Base-by-base conservation (phyloP, 306 rosid species). In the Lagenaria siceraria region DNA sequence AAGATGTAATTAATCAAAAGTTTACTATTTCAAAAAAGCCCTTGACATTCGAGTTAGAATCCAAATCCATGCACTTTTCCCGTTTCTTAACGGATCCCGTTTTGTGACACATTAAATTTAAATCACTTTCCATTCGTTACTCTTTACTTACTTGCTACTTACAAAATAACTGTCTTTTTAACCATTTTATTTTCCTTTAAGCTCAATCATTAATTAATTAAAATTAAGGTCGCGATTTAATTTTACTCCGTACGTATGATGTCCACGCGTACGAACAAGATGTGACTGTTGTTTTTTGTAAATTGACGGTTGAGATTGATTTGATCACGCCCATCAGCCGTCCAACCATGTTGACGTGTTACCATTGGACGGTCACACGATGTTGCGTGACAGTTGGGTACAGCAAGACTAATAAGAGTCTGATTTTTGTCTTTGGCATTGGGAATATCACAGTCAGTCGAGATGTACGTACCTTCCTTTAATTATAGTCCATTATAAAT, bases 51-150 rank as follows among this genome's bases (percentile, higher is more conserved):
- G 72, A 64, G 35, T 11, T n/a, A 63, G 22, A 21, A 70, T 70
- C 56, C 38, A 6, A 40, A 69, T 69, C 55, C 56, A 24, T 24
- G 75, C 38, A 25, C 38, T 70, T 70, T 70, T 25, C 22, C 55
- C 56, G 40, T 70, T 70, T 70, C 75, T 70, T 70, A 70, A 46
- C 75, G 10, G 75, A 43, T 15, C 22, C 52, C 56, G 56, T 70
- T 68, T 14, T 24, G 14, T 0, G 33, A 43, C 55, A 70, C 74
- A 42, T 66, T 42, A 40, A 66, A 42, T 43, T 21, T 24, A 35
- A 70, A 4, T 24, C 75, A 13, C 75, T 7, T 43, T 46, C 15
- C 22, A 43, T 71, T 27, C 49, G 13, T 71, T 24, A 68, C 73
- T 46, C 52, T 46, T 66, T 22, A 25, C 35, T 22, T n/a, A 1